These are phyloP conservation scores for Lizanozyma gosingica DNA, from an alignment of 1,139 yeast species.

Conservation along the genomic window DNA sequence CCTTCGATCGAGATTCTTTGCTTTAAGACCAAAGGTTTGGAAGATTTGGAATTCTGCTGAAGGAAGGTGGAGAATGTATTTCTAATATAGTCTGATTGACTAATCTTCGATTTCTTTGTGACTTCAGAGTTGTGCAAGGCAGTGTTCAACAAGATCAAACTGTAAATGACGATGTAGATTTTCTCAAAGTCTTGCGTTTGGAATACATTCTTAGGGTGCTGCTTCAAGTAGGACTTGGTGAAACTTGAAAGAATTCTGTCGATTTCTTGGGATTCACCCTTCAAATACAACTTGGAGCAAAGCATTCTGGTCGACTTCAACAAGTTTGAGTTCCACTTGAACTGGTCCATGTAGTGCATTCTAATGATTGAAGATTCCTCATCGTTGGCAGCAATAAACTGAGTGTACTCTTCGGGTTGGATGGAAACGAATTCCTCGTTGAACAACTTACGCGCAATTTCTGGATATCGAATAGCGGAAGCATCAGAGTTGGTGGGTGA, in stretches of 20 bases:
- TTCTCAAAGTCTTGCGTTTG: conserved; percentile 47
- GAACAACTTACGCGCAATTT: conserved; percentile 30
- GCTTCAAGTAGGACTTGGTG: conserved; percentile 55
- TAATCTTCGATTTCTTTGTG: conserved; percentile 30
- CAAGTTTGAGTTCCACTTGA: conserved; percentile 42
- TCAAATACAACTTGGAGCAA: conserved; percentile 59
- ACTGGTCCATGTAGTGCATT: conserved; percentile 37
- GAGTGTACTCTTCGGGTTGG: conserved; percentile 40
- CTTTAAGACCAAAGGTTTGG: conserved; percentile 25
- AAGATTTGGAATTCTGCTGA: conserved; percentile 20
- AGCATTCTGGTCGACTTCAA: conserved; percentile 49
- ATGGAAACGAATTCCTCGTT: conserved; percentile 35
- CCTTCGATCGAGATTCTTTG: conserved; percentile 36
- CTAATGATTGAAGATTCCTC: conserved; percentile 33
- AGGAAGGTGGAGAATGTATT: conserved; percentile 43
- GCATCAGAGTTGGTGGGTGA: neutral
- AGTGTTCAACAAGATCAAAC: conserved; percentile 65
- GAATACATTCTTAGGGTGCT: conserved; percentile 42
- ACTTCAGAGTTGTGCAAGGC: conserved; percentile 50
- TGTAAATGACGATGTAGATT: conserved; percentile 65
- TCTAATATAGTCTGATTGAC: conserved; percentile 42
- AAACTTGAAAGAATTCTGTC: conserved; percentile 67
- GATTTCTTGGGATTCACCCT: conserved; percentile 79
- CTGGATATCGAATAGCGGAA: conserved; percentile 5
- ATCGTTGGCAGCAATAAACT: conserved; percentile 35